Percentiles rank a stretch among this genome's conserved stretches.
phyloP scores from a whole-genome alignment of 441 rosid genomes.

The Populus trichocarpa region DNA sequence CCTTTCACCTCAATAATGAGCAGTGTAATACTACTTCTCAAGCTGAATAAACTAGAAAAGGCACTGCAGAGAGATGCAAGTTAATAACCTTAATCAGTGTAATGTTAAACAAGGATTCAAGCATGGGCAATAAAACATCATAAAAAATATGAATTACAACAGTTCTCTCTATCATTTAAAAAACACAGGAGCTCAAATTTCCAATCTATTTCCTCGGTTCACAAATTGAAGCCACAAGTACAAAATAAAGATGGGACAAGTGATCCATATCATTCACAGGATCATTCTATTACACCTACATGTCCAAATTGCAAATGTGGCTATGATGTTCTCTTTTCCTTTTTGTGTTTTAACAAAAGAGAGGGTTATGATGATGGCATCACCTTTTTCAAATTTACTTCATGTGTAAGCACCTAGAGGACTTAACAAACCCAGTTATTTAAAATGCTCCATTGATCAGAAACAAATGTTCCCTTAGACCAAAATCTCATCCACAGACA shows the following conservation, averaged over 20 bases:
- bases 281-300: not conserved
- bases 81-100: not conserved
- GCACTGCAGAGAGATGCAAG: slow-evolving; percentile 42
- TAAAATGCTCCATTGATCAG: not conserved
- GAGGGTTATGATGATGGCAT: not conserved
- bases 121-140: not conserved
- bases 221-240: not conserved
- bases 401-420: not conserved
- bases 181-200: not conserved
- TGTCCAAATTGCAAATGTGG: not conserved
- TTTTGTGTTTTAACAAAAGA: not conserved
- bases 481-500: not conserved
- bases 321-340: not conserved
- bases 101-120: not conserved
- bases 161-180: not conserved
- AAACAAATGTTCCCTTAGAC: not conserved
- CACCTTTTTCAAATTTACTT: not conserved
- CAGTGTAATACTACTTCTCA: slow-evolving; percentile 27
- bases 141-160: not conserved
- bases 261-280: not conserved
- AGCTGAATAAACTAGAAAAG: slow-evolving; percentile 46
- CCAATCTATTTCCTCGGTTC: not conserved
- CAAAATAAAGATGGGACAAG: not conserved
- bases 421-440: not conserved
- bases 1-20: slow-evolving; percentile 23